phyloP scores from a whole-genome alignment of 2,329 filamentous ascomycete species.

The Pseudogymnoascus sp. region DNA sequence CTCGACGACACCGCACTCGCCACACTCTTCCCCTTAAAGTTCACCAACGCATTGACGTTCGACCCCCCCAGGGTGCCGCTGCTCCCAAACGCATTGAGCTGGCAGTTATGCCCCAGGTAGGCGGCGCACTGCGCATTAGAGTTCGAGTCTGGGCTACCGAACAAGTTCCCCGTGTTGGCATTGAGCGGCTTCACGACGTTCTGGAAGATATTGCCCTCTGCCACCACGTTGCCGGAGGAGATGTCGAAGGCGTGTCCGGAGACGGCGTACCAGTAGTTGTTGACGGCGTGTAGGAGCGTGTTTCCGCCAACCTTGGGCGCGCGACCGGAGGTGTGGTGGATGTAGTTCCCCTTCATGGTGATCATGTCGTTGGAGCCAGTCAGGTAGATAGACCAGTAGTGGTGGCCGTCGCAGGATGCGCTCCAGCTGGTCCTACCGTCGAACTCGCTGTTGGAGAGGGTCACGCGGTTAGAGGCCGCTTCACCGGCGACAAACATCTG shows the following conservation, averaged over 20 bases:
- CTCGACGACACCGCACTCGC: constrained; percentile 23
- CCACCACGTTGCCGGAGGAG: constrained; percentile 38
- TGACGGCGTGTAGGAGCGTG: constrained; percentile 48
- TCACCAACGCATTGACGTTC: constrained; percentile 25
- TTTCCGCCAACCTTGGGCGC: constrained; percentile 48
- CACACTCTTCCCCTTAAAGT: constrained; percentile 28
- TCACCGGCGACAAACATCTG: constrained; percentile 53
- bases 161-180: constrained; percentile 3
- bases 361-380: constrained; percentile 47
- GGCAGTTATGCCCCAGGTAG: constrained; percentile 19
- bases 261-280: constrained; percentile 52
- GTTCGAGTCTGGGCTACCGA: constrained; percentile 19
- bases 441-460: constrained; percentile 52
- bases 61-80: constrained; percentile 27
- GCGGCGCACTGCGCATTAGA: constrained; percentile 17
- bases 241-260: constrained; percentile 50
- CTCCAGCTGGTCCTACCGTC: constrained; percentile 46
- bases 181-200: constrained; percentile 32
- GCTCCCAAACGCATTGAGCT: constrained; percentile 17
- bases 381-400: constrained; percentile 53
- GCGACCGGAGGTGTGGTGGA: constrained; percentile 49
- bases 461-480: constrained; percentile 44
- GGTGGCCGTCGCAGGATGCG: constrained; percentile 47
- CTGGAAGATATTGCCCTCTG: constrained; percentile 51
- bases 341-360: constrained; percentile 52